Conservation (phyloP, 805 yeast genomes). For the Cyberlindnera xylosilytica region DNA sequence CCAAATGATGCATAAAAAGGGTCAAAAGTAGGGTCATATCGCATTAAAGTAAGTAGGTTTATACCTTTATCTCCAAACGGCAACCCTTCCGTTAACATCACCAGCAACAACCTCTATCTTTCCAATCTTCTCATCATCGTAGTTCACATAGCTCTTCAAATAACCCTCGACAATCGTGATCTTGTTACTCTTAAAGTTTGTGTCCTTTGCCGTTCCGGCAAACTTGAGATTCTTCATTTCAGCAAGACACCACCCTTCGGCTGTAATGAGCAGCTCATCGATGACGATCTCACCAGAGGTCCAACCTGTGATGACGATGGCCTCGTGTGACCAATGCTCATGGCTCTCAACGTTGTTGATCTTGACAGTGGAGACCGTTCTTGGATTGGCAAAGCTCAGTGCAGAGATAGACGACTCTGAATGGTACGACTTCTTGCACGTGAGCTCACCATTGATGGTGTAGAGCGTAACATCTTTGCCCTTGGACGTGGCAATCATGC, state of each 20-base stretch:
- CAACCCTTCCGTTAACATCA: conserved; percentile 50
- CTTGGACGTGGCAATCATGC: conserved; percentile 42
- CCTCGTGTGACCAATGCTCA: conserved; percentile 37
- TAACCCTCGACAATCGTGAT: conserved; percentile 34
- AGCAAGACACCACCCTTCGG: conserved; percentile 26
- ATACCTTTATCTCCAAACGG: conserved; percentile 39
- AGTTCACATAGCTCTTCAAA: conserved; percentile 30
- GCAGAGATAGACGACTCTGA: conserved; percentile 21
- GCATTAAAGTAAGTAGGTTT: too few species aligned
- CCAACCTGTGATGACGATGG: conserved; percentile 37
- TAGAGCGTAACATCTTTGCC: conserved; percentile 33
- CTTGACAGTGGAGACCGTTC: conserved; percentile 25
- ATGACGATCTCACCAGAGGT: conserved; percentile 29
- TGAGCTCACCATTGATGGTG: conserved; percentile 53
- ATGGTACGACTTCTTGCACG: conserved; percentile 25
- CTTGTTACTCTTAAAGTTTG: conserved; percentile 13
- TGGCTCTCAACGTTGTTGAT: conserved; percentile 30
- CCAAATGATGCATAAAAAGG: too few species aligned
- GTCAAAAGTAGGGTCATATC: too few species aligned
- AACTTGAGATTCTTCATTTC: conserved; percentile 14
- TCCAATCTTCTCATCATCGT: conserved; percentile 37
- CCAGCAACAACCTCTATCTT: conserved; percentile 48
- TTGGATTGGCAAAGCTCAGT: conserved; percentile 29
- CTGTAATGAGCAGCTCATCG: conserved; percentile 28
- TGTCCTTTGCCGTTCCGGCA: too few species aligned